Base-by-base conservation (phyloP, 139 green algal genomes). In the Chlamydomonas schloesseri region DNA sequence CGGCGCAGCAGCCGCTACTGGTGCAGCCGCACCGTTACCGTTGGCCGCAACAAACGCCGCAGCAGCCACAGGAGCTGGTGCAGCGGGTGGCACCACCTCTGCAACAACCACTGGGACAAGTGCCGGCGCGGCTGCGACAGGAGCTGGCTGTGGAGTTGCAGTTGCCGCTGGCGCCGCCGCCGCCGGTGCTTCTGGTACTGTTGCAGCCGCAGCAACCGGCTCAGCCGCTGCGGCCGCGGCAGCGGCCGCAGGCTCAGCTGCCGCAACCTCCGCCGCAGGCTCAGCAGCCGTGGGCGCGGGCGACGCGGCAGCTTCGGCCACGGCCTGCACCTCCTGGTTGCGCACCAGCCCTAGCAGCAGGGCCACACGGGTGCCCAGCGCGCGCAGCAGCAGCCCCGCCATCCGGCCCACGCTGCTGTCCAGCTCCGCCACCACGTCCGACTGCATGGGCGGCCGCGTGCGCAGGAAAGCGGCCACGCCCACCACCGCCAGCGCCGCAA, bases 321-420 rank as follows among this genome's bases (percentile, higher is more conserved):
- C 42, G 42, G 42, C 42, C 42, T 50, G 42, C 42, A 8, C 42
- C 42, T 50, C 42, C 42, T 50, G 6, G 42, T 50, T 50, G 42
- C 42, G 42, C 60, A 5, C 29, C 65, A 85, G 31, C 2, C 68
- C 75, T 17, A 91, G 36, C 23, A 68, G 42, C 9, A 91, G 74
- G 17, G 42, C 81, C 67, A 88, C 13, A 2, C 87, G 55, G 3
- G 81, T 80, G 15, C 58, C 11, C 23, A 91, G 11, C 3, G 86
- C 81, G 24, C 80, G 68, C 67, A 88, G 21, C 81, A 86, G 83
- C 24, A 91, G 58, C 28, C 21, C 14, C 34, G 55, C 37, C 82
- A 91, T 88, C 58, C 82, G 67, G 23, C 58, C 65, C 37, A 91
- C 21, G 74, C 73, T 82, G 74, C 29, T 69, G 68, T 88, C 82